Evolutionary conservation across 148 eudicot genomes (phyloP).

Genomic region (Polygonum maritimum): DNA sequence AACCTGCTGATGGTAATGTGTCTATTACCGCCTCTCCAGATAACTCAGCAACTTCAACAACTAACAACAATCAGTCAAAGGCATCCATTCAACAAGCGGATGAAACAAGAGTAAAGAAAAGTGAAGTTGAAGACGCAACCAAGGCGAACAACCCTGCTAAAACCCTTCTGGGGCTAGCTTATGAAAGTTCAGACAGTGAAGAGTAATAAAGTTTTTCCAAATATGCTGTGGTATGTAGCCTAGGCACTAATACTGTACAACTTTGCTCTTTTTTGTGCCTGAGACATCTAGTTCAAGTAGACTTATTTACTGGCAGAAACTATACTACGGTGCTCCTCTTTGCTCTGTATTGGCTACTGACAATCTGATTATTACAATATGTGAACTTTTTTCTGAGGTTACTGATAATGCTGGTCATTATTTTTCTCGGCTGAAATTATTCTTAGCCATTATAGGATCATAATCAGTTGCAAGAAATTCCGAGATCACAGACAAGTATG

Average conservation of each 20-base stretch:
- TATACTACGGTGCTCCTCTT: neutral
- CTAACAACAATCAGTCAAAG: constrained; percentile 17
- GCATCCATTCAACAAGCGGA: constrained; percentile 11
- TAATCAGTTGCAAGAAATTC: too few species aligned
- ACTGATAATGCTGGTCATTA: too few species aligned
- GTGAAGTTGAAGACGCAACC: constrained; percentile 18
- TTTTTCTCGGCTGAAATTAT: too few species aligned
- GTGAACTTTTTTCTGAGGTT: too few species aligned
- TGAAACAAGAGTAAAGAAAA: constrained; percentile 14
- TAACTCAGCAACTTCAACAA: constrained; percentile 9
- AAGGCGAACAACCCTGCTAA: constrained; percentile 41
- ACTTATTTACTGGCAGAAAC: neutral
- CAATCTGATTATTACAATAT: too few species aligned
- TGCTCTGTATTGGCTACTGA: neutral
- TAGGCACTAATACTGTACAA: neutral
- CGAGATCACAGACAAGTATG: too few species aligned
- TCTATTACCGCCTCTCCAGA: constrained; percentile 11
- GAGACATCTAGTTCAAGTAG: neutral
- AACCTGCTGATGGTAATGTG: constrained; percentile 19
- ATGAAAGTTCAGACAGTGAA: constrained; percentile 80
- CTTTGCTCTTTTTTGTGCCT: neutral
- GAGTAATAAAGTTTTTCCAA: constrained; percentile 22
- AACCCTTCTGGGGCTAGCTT: constrained; percentile 62
- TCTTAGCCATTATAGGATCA: too few species aligned
- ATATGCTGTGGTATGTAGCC: neutral